A percentile compares a stretch with the other conserved stretches of the same genome.
These are phyloP conservation scores for Pseudohalonectria lignicola DNA, from an alignment of 2,329 filamentous ascomycete species.

Conservation along the genomic window DNA sequence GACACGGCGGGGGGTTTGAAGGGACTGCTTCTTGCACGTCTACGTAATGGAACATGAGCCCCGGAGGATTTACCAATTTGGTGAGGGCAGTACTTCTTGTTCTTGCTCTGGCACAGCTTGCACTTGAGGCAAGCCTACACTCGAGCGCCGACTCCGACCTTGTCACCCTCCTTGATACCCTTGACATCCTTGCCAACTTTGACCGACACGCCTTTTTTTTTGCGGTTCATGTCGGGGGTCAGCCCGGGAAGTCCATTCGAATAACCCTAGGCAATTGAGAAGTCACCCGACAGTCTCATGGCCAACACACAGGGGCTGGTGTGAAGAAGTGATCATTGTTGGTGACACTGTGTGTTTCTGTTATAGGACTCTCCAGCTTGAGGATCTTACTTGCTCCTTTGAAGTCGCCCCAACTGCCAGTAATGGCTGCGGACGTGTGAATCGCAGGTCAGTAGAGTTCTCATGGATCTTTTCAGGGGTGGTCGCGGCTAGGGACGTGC, in stretches of 20 bases:
- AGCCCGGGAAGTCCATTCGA: constrained; percentile 34
- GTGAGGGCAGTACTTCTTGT: constrained; percentile 38
- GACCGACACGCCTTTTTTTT: constrained; percentile 35
- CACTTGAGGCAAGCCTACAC: constrained; percentile 44
- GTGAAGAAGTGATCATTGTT: too few relatives aligned
- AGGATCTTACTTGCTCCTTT: constrained; percentile 14
- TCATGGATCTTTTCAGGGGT: neutral
- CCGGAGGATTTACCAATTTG: too few relatives aligned
- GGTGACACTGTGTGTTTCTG: too few relatives aligned
- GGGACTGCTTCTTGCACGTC: too few relatives aligned
- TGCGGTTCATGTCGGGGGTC: too few relatives aligned
- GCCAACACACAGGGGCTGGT: constrained; percentile 38
- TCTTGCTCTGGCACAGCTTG: constrained; percentile 31
- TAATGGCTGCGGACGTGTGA: constrained; percentile 22
- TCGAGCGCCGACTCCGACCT: constrained; percentile 54
- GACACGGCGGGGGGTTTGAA: neutral
- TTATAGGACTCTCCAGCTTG: too few relatives aligned
- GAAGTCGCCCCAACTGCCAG: constrained; percentile 37
- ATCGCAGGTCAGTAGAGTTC: too few relatives aligned
- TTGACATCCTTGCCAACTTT: constrained; percentile 25
- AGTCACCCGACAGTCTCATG: constrained; percentile 28
- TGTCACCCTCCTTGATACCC: constrained; percentile 47
- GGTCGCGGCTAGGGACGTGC: neutral
- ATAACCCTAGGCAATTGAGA: neutral
- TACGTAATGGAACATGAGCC: too few relatives aligned